A percentile compares a stretch with the other conserved stretches of the same genome.
Conservation (phyloP, 441 rosid genomes). For the Jatropha multifida region DNA sequence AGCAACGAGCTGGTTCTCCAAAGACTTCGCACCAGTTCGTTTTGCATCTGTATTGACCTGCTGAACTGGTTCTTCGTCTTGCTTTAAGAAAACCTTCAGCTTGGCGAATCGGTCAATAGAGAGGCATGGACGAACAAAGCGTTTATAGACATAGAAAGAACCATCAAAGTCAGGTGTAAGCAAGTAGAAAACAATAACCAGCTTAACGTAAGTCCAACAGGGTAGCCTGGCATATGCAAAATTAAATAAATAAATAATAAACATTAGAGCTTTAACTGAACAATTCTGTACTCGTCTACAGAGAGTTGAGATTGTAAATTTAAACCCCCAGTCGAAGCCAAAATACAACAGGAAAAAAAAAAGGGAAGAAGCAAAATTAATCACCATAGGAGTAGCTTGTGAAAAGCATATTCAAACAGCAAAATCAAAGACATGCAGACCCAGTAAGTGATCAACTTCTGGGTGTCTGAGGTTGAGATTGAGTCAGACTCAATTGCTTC, state of each 20-base stretch:
- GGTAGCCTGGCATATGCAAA: constrained; percentile 31
- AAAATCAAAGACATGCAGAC: constrained; percentile 33
- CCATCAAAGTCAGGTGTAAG: constrained; percentile 41
- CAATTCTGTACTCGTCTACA: too few species aligned
- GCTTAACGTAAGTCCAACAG: constrained; percentile 42
- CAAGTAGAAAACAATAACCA: constrained; percentile 33
- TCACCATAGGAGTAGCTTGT: constrained; percentile 33
- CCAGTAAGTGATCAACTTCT: constrained; percentile 37
- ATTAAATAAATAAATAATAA: neutral
- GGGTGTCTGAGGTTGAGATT: constrained; percentile 9
- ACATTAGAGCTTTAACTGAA: too few species aligned
- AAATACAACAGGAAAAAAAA: neutral
- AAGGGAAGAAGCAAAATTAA: neutral
- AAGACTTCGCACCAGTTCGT: constrained; percentile 33
- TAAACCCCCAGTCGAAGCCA: too few species aligned
- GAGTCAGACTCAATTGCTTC: constrained; percentile 36
- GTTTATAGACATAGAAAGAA: constrained; percentile 38
- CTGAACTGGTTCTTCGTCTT: constrained; percentile 15
- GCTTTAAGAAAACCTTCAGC: constrained; percentile 17
- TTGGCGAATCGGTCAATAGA: constrained; percentile 26
- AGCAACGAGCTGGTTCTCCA: constrained; percentile 25
- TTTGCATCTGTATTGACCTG: constrained; percentile 29
- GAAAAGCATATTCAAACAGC: constrained; percentile 35
- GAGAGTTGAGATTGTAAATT: too few species aligned
- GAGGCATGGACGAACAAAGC: constrained; percentile 38